Evolutionary conservation across 306 rosid species (phyloP), one percentile per base, ranked within the genome.

Genomic region (Hylodesmum podocarpum): DNA sequence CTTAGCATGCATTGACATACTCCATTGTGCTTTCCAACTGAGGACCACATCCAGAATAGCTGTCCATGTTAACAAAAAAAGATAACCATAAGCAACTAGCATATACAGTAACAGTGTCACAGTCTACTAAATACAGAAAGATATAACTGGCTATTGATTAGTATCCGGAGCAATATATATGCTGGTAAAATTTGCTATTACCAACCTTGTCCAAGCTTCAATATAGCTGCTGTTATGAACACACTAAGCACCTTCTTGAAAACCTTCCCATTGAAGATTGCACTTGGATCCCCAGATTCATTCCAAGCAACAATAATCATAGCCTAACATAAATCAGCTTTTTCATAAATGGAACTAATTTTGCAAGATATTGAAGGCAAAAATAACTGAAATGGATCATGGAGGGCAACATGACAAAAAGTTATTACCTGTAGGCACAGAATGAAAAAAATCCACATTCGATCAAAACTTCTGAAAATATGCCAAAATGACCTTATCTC

Each of bases 401-500:
- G 40, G 37, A 51, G 40, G 68, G 31, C 19, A 24, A 57, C 36
- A 87, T 6, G 65, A 34, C 6, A 22, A 78, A 55, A 81, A 73
- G 79, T 25, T n/a, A 74, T 49, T 78, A 95, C 98, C 98, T 95
- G 97, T 78, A 95, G 89, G 81, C 92, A 85, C 28, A 95, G 84
- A 59, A 95, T 89, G 84, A 95, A 95, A 79, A 95, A 95, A 79
- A 93, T 76, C 98, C 98, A 95, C 98, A 95, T 89, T 61, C 98
- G 93, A 55, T 95, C 98, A 86, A 95, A 95, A 89, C 98, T 95
- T 90, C 98, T 85, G 85, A 92, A 95, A 75, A 91, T 50, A 88
- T 95, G 98, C 97, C 96, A 90, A 87, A 90, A 95, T 40, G 98
- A 89, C 81, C 97, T 87, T 77, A 95, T 92, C 91, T 95, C 98